Conservation (phyloP, 306 rosid genomes). For the Cyamopsis tetragonoloba region DNA sequence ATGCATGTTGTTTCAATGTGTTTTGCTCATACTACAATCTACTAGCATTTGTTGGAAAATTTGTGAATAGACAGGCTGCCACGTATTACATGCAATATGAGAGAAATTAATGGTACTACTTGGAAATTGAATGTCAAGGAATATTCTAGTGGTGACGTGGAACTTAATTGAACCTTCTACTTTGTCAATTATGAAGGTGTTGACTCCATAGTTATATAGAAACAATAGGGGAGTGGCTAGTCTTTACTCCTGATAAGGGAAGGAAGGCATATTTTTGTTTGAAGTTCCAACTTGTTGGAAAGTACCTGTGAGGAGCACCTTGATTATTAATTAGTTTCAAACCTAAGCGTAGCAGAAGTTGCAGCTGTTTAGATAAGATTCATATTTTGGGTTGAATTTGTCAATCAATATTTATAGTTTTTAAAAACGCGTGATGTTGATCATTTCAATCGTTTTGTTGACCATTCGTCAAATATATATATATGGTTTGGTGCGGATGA, state of each 20-base stretch:
- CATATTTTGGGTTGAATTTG: neutral
- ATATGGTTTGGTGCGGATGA: too few species aligned
- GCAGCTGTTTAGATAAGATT: neutral
- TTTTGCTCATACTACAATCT: neutral
- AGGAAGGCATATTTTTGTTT: neutral
- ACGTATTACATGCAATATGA: neutral
- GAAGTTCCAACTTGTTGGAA: neutral
- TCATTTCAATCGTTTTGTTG: too few species aligned
- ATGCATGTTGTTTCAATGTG: constrained; percentile 27
- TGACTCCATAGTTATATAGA: neutral
- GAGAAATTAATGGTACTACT: neutral
- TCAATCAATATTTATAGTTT: too few species aligned
- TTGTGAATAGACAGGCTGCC: neutral
- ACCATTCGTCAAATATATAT: too few species aligned
- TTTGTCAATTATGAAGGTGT: constrained; percentile 7
- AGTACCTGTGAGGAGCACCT: neutral
- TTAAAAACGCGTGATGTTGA: too few species aligned
- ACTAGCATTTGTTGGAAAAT: neutral
- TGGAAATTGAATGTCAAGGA: neutral
- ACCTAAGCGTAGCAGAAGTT: too few species aligned
- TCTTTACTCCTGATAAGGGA: neutral
- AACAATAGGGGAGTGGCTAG: neutral
- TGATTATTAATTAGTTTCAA: neutral
- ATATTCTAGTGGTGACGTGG: constrained; percentile 5
- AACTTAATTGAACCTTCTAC: neutral